Evolutionary conservation across 139 green algal species (phyloP).

Genomic region (Chlorella sorokiniana): DNA sequence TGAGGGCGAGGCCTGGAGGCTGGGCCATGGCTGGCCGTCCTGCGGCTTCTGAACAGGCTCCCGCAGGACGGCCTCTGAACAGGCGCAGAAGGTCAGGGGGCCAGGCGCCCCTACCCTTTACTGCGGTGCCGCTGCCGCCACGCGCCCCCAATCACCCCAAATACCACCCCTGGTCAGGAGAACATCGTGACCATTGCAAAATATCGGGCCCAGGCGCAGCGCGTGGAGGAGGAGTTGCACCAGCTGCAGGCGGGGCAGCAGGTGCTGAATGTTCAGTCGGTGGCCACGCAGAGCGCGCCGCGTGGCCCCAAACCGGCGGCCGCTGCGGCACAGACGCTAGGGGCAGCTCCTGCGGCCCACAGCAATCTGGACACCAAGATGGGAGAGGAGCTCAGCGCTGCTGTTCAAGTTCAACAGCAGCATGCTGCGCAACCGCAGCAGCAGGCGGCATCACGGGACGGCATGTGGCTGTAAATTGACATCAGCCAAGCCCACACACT

Average conservation of each 20-base stretch:
- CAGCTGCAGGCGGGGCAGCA: slow-evolving; percentile 18
- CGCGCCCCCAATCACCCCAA: background rate
- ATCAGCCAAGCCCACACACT: background rate
- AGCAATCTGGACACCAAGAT: background rate
- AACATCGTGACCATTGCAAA: slow-evolving; percentile 47
- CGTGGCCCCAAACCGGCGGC: too few species aligned
- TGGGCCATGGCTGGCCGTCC: too few species aligned
- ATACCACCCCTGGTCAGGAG: slow-evolving; percentile 9
- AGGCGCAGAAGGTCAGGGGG: too few species aligned
- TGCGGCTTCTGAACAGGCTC: background rate
- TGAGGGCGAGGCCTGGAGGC: background rate
- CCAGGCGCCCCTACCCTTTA: background rate
- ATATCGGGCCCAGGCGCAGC: slow-evolving; percentile 23
- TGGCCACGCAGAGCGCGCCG: slow-evolving; percentile 25
- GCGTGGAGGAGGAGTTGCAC: slow-evolving; percentile 33
- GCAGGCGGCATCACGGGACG: background rate
- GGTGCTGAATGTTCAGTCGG: background rate
- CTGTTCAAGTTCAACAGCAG: slow-evolving; percentile 1
- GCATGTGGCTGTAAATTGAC: slow-evolving; percentile 18
- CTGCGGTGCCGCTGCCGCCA: background rate
- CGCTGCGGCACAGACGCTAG: background rate
- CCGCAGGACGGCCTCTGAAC: background rate
- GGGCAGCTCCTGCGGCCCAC: background rate
- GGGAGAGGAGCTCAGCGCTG: background rate
- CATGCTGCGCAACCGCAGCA: background rate